Evolutionary conservation across 352 stramenopile species (phyloP), one percentile per base, ranked within the genome.

Genomic region (Globisporangium splendens): DNA sequence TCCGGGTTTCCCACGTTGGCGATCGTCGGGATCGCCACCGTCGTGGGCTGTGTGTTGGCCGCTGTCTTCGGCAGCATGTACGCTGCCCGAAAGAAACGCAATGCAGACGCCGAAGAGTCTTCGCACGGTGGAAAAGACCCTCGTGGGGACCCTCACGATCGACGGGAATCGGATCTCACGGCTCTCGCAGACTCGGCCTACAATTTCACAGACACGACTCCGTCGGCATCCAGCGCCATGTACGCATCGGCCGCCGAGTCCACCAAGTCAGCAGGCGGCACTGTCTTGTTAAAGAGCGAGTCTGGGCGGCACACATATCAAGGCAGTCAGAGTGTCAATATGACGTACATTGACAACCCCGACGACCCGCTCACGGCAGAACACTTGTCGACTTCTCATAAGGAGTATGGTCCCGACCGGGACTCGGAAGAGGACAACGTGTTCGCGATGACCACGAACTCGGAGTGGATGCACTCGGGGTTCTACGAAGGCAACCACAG

Each of bases 401-500:
- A 38, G 17, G 24, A n/a, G 17, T 31, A 49, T 2, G 46, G 20
- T 12, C 15, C 46, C 11, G 41, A 44, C n/a, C 24, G 28, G 15
- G 57, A 63, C 42, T 57, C 42, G 41, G 42, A 20, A 43, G 38
- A 43, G 41, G 57, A 63, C 24, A 31, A 31, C 43, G 43, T n/a
- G 41, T 63, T 63, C 52, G 8, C 17, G 6, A 18, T 11, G 2
- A 41, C 39, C 24, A 17, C 31, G n/a, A 20, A 42, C 39, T 57
- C 56, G 6, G 56, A 62, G 39, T 62, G 56, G 56, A 33, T 39
- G 47, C 8, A 21, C 31, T 56, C 47, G 6, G 47, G 47, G 20
- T 58, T 50, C 52, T 58, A 50, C 39, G 56, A 39, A 28, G 47
- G 46, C 17, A 54, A 56, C 56, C 33, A 41, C 56, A 62, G 56